phyloP scores from a whole-genome alignment of 2,329 filamentous ascomycete species.

The Lithohypha guttulata region DNA sequence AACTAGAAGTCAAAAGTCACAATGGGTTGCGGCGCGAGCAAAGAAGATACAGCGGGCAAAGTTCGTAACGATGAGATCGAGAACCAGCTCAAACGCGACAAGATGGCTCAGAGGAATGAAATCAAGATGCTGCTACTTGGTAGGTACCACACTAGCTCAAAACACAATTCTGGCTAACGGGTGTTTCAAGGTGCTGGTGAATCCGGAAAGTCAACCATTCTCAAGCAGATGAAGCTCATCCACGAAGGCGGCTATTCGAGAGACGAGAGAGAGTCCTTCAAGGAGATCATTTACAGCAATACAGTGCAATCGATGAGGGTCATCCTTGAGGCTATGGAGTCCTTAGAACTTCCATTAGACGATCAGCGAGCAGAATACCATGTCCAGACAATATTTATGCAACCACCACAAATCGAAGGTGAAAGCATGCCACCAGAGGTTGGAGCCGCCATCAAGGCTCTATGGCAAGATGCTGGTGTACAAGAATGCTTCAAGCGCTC shows the following conservation, averaged over 20 bases:
- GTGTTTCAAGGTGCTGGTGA: conserved; percentile 72
- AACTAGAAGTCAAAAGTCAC: too few species aligned
- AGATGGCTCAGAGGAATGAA: conserved; percentile 97
- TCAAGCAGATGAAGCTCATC: conserved; percentile 99
- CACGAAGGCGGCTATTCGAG: conserved; percentile 97
- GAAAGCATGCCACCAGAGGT: conserved; percentile 91
- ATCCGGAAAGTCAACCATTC: conserved; percentile 87
- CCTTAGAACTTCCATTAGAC: conserved; percentile 67
- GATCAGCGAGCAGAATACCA: conserved; percentile 93
- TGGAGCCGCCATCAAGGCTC: conserved; percentile 77
- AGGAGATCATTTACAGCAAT: conserved; percentile 63
- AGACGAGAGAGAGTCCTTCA: conserved; percentile 63
- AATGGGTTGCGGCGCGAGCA: conserved; percentile 99
- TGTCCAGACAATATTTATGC: conserved; percentile 98
- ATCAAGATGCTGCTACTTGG: conserved; percentile 99
- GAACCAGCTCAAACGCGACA: conserved; percentile 96
- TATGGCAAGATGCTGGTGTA: conserved; percentile 88
- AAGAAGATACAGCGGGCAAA: conserved; percentile 99
- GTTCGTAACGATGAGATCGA: conserved; percentile 99
- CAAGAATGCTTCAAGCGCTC: conserved; percentile 94
- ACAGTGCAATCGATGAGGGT: conserved; percentile 61
- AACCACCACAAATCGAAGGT: conserved; percentile 90
- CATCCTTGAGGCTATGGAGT: conserved; percentile 59
- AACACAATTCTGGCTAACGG: background rate
- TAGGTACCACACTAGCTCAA: conserved; percentile 40